Conservation (phyloP, 1,284 basidiomycete species). For the Sphagnurus paluster region DNA sequence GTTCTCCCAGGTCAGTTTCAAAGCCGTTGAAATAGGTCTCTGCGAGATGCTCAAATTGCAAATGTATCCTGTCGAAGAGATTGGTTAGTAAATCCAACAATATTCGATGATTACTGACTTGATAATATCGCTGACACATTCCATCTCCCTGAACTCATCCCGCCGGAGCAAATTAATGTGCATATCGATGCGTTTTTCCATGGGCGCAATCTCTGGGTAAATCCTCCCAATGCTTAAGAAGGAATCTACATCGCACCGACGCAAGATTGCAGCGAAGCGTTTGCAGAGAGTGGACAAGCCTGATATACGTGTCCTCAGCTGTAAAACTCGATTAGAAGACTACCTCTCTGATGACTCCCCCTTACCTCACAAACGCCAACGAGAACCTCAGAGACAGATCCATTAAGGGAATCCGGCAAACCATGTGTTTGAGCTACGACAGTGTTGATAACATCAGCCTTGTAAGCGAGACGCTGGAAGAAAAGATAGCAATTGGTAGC, state of each 20-base stretch:
- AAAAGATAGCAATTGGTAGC: conserved; percentile 87
- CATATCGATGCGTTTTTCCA: conserved; percentile 91
- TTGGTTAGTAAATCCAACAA: neutral
- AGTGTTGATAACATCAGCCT: conserved; percentile 82
- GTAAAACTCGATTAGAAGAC: conserved; percentile 8
- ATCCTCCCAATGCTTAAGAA: conserved; percentile 86
- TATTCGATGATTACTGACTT: conserved; percentile 54
- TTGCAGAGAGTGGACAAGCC: conserved; percentile 82
- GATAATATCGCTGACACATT: conserved; percentile 86
- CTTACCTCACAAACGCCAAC: conserved; percentile 89
- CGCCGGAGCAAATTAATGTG: conserved; percentile 83
- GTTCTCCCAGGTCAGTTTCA: conserved; percentile 85
- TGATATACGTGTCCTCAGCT: conserved; percentile 83
- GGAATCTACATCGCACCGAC: conserved; percentile 75
- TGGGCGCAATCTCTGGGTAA: conserved; percentile 79
- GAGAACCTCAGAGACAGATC: conserved; percentile 75
- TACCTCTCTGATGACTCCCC: conserved; percentile 1
- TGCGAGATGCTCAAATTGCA: conserved; percentile 88
- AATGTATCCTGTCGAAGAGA: conserved; percentile 64
- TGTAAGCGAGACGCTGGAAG: conserved; percentile 84
- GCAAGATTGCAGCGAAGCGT: conserved; percentile 82
- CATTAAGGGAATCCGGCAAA: conserved; percentile 81
- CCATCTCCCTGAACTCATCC: conserved; percentile 91
- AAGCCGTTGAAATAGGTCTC: conserved; percentile 82
- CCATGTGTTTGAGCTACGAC: conserved; percentile 81